phyloP scores from a whole-genome alignment of 495 filamentous ascomycete species.

The Neurospora cerealis region DNA sequence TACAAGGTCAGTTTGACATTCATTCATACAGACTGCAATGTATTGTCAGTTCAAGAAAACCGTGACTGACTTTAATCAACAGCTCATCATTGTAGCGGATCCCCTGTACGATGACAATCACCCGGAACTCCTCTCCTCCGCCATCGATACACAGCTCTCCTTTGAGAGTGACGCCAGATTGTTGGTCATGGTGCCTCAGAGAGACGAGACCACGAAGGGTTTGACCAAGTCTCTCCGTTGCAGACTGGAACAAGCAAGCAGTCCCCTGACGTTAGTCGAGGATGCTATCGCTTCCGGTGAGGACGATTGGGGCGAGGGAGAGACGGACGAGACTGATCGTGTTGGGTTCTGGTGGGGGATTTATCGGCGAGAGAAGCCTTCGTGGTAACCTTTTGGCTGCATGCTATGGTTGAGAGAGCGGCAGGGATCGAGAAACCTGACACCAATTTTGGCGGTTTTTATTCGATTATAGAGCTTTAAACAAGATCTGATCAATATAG shows the following conservation, averaged over 20 bases:
- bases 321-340: slow-evolving; percentile 21
- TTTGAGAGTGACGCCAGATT: slow-evolving; percentile 24
- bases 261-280: slow-evolving; percentile 19
- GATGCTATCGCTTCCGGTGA: slow-evolving; percentile 28
- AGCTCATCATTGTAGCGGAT: slow-evolving; percentile 38
- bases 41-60: background rate
- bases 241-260: slow-evolving; percentile 13
- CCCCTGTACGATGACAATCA: slow-evolving; percentile 39
- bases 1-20: slow-evolving; percentile 25
- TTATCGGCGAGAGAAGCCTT: slow-evolving; percentile 18
- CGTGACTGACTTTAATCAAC: background rate
- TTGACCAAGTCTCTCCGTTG: slow-evolving; percentile 19
- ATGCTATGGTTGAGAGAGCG: background rate
- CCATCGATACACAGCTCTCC: slow-evolving; percentile 29
- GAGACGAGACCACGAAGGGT: slow-evolving; percentile 30
- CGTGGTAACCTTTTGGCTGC: background rate
- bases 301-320: slow-evolving; percentile 37
- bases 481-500: background rate
- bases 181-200: slow-evolving; percentile 35
- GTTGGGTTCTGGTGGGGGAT: slow-evolving; percentile 40
- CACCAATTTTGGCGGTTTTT: background rate
- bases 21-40: background rate
- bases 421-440: background rate
- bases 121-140: slow-evolving; percentile 31
- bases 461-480: background rate